Conservation (phyloP, 2,329 filamentous ascomycete genomes). For the Aureobasidium mangrovei region DNA sequence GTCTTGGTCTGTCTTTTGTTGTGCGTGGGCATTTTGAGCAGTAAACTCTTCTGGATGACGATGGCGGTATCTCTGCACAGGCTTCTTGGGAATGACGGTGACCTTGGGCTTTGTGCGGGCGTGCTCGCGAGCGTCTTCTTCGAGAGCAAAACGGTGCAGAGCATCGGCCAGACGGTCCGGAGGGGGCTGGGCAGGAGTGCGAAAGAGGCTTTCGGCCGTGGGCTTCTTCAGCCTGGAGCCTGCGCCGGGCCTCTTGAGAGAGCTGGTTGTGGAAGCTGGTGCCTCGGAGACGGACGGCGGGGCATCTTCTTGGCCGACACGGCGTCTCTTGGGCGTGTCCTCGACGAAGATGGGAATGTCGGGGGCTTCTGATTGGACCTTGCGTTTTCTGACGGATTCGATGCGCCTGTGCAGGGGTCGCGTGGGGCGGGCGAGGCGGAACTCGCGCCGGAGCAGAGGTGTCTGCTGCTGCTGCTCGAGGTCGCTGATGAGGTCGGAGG, state of each 20-base stretch:
- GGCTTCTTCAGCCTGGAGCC: slow-evolving; percentile 6
- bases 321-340: slow-evolving; percentile 5
- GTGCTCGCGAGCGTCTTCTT: slow-evolving; percentile 16
- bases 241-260: slow-evolving; percentile 16
- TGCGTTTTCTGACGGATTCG: slow-evolving; percentile 11
- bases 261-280: background rate
- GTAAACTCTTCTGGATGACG: slow-evolving; percentile 22
- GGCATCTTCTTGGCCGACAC: slow-evolving; percentile 1
- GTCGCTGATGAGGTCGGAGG: background rate
- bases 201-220: slow-evolving; percentile 11
- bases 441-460: slow-evolving; percentile 8
- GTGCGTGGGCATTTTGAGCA: slow-evolving; percentile 1
- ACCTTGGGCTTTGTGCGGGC: slow-evolving; percentile 22
- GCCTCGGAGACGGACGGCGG: background rate
- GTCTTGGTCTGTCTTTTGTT: slow-evolving; percentile 23
- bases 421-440: slow-evolving; percentile 11
- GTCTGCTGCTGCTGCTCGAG: slow-evolving; percentile 5
- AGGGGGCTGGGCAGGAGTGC: slow-evolving; percentile 16
- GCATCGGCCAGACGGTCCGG: slow-evolving; percentile 15
- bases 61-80: slow-evolving; percentile 27
- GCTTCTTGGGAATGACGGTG: slow-evolving; percentile 26
- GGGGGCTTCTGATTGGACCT: slow-evolving; percentile 4
- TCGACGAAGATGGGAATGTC: slow-evolving; percentile 18
- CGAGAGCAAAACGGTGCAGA: slow-evolving; percentile 14
- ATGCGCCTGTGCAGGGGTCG: slow-evolving; percentile 6